Evolutionary conservation across 306 rosid genomes (phyloP), one percentile per base, ranked within the genome.

Genomic region (Rosa chinensis): DNA sequence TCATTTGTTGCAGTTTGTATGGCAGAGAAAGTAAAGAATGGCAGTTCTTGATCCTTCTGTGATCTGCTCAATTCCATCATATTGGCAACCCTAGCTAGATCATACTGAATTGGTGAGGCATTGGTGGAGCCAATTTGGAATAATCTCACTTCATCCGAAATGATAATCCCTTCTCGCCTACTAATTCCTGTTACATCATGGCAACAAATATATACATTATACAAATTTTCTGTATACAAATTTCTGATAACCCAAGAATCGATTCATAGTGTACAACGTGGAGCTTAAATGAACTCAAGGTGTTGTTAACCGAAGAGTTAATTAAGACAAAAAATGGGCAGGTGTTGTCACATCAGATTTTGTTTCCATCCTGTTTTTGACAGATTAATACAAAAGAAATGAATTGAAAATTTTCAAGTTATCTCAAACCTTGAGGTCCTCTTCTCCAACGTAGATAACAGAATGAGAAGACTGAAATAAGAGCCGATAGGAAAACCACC

Each of bases 91-190:
- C 69, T 55, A 53, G 21, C 75, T 42, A 10, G 58, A 42, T 78
- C 32, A 53, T 53, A n/a, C 28, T 67, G 47, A 77, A 35, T 66
- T n/a, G 73, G 80, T 12, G 80, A 77, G 25, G 62, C 61, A 28
- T 28, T n/a, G 7, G 62, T 11, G 50, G 73, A 77, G 7, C 64
- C 64, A 6, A 77, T 66, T 20, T 37, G 80, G 72, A 63, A n/a
- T n/a, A 77, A 48, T 49, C 80, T 47, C 63, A 66, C 64, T 64
- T 77, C 73, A 63, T 66, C 80, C 45, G 69, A 74, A 58, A 13
- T 8, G 47, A 37, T 47, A 35, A 66, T 66, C 16, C 8, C 78
- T n/a, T 74, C 43, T n/a, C 48, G 40, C 48, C 25, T 40, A 6
- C n/a, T 74, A 25, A 25, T 25, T 56, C 25, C 73, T 66, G 70